phyloP scores from a whole-genome alignment of 305 asterid genomes.

The Coffea humblotiana region DNA sequence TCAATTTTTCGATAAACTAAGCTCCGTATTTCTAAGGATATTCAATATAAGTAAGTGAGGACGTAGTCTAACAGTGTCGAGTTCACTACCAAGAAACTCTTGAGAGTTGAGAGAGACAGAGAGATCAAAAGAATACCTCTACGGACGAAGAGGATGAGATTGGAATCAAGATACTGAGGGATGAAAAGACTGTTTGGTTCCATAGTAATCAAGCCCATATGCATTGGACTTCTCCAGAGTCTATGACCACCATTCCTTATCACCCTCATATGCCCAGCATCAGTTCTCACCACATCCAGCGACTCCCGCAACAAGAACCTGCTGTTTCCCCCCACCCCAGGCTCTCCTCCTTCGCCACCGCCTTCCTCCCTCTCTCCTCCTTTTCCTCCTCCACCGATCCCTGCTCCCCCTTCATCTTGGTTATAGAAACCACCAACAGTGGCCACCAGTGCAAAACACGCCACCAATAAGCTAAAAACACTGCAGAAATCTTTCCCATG shows the following conservation, averaged over 20 bases:
- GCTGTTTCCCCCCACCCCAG: constrained; percentile 33
- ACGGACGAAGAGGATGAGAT: constrained; percentile 64
- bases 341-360: constrained; percentile 25
- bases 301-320: constrained; percentile 60
- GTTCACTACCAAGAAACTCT: not conserved
- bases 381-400: constrained; percentile 2
- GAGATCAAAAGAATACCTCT: constrained; percentile 36
- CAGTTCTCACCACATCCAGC: constrained; percentile 53
- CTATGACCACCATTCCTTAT: constrained; percentile 37
- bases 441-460: constrained; percentile 22
- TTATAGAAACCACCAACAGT: constrained; percentile 19
- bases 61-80: not conserved
- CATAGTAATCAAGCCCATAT: constrained; percentile 75
- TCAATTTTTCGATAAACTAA: not conserved
- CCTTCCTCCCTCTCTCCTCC: constrained; percentile 16
- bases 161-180: constrained; percentile 84
- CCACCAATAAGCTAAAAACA: constrained; percentile 31
- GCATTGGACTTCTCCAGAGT: constrained; percentile 41
- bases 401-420: constrained; percentile 23
- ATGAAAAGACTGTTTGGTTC: constrained; percentile 67
- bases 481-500: constrained; percentile 36
- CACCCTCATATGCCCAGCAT: constrained; percentile 68
- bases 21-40: not conserved
- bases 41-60: no score
- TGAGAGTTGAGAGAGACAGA: not conserved